These are phyloP conservation scores for Hordeum pubiflorum DNA, from an alignment of 202 grass and related monocot genomes.

Conservation along the genomic window DNA sequence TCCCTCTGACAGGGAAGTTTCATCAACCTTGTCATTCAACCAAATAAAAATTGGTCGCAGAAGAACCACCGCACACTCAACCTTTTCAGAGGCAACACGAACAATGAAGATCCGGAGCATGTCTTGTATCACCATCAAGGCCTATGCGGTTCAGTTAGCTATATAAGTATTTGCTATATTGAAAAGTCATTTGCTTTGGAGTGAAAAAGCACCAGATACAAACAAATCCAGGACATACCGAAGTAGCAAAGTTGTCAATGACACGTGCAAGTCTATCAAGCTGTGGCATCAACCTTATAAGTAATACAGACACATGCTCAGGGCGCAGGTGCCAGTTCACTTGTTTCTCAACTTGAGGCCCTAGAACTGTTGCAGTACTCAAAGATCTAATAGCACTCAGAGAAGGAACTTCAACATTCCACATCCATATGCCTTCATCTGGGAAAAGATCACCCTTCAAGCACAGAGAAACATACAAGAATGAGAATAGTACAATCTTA, in stretches of 20 bases:
- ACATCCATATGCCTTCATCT: constrained; percentile 86
- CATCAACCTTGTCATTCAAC: constrained; percentile 67
- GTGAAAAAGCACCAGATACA: constrained; percentile 18
- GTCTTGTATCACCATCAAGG: constrained; percentile 86
- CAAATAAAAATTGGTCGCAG: constrained; percentile 67
- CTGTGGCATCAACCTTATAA: constrained; percentile 75
- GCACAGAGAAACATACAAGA: constrained; percentile 35
- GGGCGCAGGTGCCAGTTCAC: constrained; percentile 84
- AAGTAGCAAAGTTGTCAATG: constrained; percentile 80
- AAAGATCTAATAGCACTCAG: constrained; percentile 80
- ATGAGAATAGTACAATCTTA: not conserved
- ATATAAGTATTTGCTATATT: constrained; percentile 18
- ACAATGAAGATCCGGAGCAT: constrained; percentile 94
- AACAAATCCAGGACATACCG: constrained; percentile 53
- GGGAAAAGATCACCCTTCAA: constrained; percentile 86
- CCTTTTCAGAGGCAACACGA: constrained; percentile 74
- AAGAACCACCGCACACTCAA: constrained; percentile 75
- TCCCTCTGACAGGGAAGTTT: constrained; percentile 56
- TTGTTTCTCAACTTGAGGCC: constrained; percentile 64
- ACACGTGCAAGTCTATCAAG: constrained; percentile 74
- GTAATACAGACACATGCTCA: constrained; percentile 57
- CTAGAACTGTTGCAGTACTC: constrained; percentile 70
- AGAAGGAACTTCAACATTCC: constrained; percentile 80
- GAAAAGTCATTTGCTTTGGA: constrained; percentile 8
- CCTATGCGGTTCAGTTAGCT: constrained; percentile 30